phyloP scores from a whole-genome alignment of 352 stramenopile species.

The Aphanomyces invadans region DNA sequence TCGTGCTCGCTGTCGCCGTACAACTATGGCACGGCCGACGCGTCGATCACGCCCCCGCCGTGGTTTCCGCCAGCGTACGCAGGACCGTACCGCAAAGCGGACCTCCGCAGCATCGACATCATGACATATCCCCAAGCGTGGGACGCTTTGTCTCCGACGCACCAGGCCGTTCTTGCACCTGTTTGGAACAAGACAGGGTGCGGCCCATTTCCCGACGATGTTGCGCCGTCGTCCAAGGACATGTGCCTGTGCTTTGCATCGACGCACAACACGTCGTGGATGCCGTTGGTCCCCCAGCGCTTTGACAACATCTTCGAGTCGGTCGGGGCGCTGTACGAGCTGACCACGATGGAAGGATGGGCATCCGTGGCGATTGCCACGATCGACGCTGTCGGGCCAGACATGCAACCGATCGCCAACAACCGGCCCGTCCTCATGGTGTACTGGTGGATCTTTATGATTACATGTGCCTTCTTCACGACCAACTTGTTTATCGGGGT shows the following conservation, averaged over 20 bases:
- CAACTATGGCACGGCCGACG: conserved; percentile 13
- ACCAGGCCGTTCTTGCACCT: conserved; percentile 43
- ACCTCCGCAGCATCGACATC: conserved; percentile 5
- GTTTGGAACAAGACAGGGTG: conserved; percentile 36
- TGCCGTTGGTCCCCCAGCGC: conserved; percentile 40
- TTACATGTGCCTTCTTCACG: conserved; percentile 78
- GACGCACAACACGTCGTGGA: conserved; percentile 35
- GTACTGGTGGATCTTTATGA: conserved; percentile 32
- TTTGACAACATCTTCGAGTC: conserved; percentile 81
- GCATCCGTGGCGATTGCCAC: conserved; percentile 86
- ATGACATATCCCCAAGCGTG: conserved; percentile 40
- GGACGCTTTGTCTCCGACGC: conserved; percentile 27
- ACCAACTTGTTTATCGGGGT: conserved; percentile 92
- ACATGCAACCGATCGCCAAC: conserved; percentile 90
- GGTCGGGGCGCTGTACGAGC: conserved; percentile 88
- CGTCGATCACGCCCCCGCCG: conserved; percentile 34
- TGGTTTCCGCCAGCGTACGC: conserved; percentile 12
- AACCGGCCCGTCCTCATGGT: conserved; percentile 85
- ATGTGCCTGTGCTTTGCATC: conserved; percentile 51
- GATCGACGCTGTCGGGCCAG: conserved; percentile 80
- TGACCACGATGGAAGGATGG: conserved; percentile 91
- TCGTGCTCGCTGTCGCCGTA: conserved; percentile 38
- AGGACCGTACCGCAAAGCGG: not conserved
- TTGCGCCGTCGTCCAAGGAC: conserved; percentile 44
- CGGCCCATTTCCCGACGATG: conserved; percentile 28